phyloP scores from a whole-genome alignment of 371 early-diverging fungal genomes.

The Mucor piriformis region DNA sequence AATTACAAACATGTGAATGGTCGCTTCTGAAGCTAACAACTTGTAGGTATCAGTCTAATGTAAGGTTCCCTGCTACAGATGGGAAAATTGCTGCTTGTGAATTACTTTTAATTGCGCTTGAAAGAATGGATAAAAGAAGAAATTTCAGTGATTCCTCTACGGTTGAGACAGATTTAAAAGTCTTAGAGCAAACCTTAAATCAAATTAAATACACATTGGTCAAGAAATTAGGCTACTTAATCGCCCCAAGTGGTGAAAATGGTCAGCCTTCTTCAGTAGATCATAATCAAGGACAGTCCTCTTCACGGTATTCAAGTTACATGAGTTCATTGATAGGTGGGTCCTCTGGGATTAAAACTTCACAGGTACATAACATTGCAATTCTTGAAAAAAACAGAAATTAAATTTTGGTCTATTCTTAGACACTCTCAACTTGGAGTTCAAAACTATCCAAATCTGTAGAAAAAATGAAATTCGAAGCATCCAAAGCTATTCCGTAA shows the following conservation, averaged over 20 bases:
- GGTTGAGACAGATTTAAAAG: slow-evolving; percentile 6
- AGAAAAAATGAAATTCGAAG: slow-evolving; percentile 30
- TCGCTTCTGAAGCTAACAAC: neutral
- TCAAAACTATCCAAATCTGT: slow-evolving; percentile 38
- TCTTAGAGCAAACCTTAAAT: slow-evolving; percentile 26
- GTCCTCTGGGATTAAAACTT: slow-evolving; percentile 15
- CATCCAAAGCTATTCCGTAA: slow-evolving; percentile 4
- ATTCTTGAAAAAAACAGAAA: neutral
- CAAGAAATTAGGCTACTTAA: slow-evolving; percentile 15
- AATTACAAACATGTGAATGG: neutral
- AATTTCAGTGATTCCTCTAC: slow-evolving; percentile 7
- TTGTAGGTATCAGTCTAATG: slow-evolving; percentile 35
- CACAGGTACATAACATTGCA: slow-evolving; percentile 18
- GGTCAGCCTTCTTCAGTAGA: neutral
- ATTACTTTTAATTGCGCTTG: slow-evolving; percentile 20
- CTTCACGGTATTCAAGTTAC: neutral
- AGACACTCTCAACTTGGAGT: slow-evolving; percentile 34
- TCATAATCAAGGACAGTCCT: neutral
- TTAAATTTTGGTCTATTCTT: neutral
- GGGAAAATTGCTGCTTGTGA: slow-evolving; percentile 33
- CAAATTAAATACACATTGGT: slow-evolving; percentile 26
- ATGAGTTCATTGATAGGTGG: neutral
- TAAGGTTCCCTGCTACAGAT: slow-evolving; percentile 31
- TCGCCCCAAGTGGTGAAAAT: neutral
- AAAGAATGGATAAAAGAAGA: slow-evolving; percentile 18